These are phyloP conservation scores for Paecilomyces sp. DNA, from an alignment of 2,329 filamentous ascomycete genomes.

Conservation along the genomic window DNA sequence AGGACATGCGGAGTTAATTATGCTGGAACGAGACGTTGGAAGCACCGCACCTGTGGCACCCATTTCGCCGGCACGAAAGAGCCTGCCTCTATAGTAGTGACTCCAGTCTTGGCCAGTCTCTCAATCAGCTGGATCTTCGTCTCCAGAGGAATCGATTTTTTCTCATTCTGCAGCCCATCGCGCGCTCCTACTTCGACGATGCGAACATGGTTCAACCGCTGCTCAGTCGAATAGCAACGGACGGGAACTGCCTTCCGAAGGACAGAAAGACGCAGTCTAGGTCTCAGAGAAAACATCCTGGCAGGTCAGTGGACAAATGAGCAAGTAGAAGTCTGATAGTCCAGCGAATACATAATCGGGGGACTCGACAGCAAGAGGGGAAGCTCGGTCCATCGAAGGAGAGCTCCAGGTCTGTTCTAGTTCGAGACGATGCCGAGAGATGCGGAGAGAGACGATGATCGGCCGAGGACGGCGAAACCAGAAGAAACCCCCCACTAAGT, in stretches of 20 bases:
- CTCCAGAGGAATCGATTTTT: constrained; percentile 39
- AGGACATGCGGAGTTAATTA: background rate
- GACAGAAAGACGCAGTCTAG: constrained; percentile 19
- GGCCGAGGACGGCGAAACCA: background rate
- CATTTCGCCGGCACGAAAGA: constrained; percentile 49
- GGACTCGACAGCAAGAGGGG: background rate
- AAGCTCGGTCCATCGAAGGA: background rate
- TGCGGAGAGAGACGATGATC: background rate
- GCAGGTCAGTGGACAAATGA: background rate
- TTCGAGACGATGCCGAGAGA: background rate
- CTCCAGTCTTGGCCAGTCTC: constrained; percentile 40
- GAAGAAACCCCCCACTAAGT: background rate
- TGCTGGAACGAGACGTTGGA: background rate
- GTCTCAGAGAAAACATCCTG: constrained; percentile 20
- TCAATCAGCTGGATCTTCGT: constrained; percentile 45
- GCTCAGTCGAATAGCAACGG: constrained; percentile 31
- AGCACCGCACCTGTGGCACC: constrained; percentile 43
- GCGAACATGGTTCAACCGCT: constrained; percentile 42
- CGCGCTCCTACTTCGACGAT: constrained; percentile 49
- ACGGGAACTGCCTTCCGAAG: constrained; percentile 13
- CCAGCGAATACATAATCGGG: background rate
- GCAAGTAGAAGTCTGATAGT: background rate
- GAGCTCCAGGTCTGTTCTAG: background rate
- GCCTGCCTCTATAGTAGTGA: constrained; percentile 46
- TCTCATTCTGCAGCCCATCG: constrained; percentile 49